phyloP scores from a whole-genome alignment of 306 rosid genomes.

The Parietaria judaica region DNA sequence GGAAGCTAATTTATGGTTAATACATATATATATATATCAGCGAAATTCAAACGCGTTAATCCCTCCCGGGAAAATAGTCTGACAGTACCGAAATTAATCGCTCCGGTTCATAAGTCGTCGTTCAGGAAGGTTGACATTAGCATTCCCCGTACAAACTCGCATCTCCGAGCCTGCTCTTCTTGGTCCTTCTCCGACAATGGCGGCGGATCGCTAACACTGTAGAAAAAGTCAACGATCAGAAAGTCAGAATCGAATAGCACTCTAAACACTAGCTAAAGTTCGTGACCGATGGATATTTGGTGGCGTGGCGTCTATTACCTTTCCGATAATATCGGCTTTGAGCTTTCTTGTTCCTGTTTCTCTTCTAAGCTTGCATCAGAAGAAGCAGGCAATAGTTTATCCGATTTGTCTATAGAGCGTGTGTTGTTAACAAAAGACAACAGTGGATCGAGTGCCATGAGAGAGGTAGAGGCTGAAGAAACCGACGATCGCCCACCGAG shows the following conservation, averaged over 20 bases:
- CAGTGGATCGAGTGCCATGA: slow-evolving; percentile 41
- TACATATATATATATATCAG: slow-evolving; percentile 1
- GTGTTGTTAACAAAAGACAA: slow-evolving; percentile 41
- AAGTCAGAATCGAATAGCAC: neutral
- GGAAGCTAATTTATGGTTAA: slow-evolving; percentile 16
- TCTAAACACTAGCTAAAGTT: neutral
- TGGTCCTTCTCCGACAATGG: slow-evolving; percentile 45
- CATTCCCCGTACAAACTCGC: slow-evolving; percentile 52
- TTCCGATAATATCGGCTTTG: slow-evolving; percentile 24
- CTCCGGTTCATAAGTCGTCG: slow-evolving; percentile 31
- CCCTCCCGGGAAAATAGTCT: neutral
- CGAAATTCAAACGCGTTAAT: slow-evolving; percentile 12
- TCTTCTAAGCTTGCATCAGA: slow-evolving; percentile 37
- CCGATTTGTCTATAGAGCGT: slow-evolving; percentile 18
- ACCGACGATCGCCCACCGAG: slow-evolving; percentile 27
- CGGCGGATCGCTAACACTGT: slow-evolving; percentile 29
- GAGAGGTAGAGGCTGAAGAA: slow-evolving; percentile 39
- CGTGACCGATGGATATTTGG: no score
- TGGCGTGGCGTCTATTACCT: slow-evolving; percentile 29
- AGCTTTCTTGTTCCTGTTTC: slow-evolving; percentile 27
- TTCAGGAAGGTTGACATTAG: slow-evolving; percentile 45
- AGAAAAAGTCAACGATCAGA: neutral
- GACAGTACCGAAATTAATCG: neutral
- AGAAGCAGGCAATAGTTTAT: slow-evolving; percentile 29
- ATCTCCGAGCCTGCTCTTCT: slow-evolving; percentile 41